Percentiles rank a stretch among this genome's conserved stretches.
These are phyloP conservation scores for Flagelloscypha sp. DNA, from an alignment of 768 basidiomycete genomes.

Conservation along the genomic window DNA sequence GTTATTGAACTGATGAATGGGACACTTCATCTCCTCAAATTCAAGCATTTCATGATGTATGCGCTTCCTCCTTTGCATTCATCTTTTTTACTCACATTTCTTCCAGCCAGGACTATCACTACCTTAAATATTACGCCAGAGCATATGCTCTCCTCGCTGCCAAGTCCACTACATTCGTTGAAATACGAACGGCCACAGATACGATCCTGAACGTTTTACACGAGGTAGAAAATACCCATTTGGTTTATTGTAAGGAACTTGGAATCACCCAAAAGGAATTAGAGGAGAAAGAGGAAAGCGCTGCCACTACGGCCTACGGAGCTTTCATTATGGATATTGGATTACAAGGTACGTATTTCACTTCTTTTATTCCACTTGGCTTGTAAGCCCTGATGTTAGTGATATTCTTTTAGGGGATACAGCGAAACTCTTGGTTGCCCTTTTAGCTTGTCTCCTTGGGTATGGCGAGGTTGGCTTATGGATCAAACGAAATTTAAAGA, in stretches of 20 bases:
- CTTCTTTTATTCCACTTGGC: not conserved
- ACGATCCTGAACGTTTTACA: constrained; percentile 55
- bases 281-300: constrained; percentile 51
- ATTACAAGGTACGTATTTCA: constrained; percentile 41
- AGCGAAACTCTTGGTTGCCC: constrained; percentile 66
- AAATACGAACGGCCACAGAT: constrained; percentile 54
- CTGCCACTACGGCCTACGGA: constrained; percentile 78
- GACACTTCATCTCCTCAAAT: constrained; percentile 53
- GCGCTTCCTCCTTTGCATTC: constrained; percentile 13
- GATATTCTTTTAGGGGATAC: constrained; percentile 48
- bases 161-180: constrained; percentile 59
- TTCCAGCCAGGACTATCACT: constrained; percentile 71
- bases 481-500: constrained; percentile 45
- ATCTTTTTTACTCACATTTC: not conserved
- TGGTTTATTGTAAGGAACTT: constrained; percentile 59
- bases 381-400: not conserved
- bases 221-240: constrained; percentile 72
- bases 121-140: constrained; percentile 76
- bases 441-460: constrained; percentile 80
- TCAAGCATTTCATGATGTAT: constrained; percentile 81
- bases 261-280: constrained; percentile 58
- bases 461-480: constrained; percentile 91
- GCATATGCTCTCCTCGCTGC: constrained; percentile 75
- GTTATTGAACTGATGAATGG: constrained; percentile 70
- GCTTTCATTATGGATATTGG: constrained; percentile 79